Evolutionary conservation across 306 rosid genomes (phyloP), one percentile per base, ranked within the genome.

Genomic region (Vigna hirtella): DNA sequence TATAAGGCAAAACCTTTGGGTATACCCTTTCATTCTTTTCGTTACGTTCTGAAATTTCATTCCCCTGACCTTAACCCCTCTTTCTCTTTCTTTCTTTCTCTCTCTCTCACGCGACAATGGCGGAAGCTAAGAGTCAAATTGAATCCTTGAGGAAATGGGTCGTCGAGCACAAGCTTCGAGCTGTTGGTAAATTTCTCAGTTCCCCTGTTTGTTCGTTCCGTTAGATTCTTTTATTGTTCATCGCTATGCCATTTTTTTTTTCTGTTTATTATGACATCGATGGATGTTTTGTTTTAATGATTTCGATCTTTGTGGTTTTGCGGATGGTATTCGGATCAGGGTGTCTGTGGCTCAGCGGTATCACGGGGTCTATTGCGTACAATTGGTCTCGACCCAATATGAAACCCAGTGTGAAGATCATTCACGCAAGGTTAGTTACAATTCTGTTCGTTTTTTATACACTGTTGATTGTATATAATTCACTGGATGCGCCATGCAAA

Each of bases 351-450:
- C 94, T 93, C 64, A 88, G 96, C 61, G 97, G 99, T 73, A 78
- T 95, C 9, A 73, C 93, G 24, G 97, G 98, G 55, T 93, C 99
- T 28, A 88, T 93, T 78, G 99, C 97, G 0, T 95, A 95, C 84
- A 91, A 95, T 20, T 95, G 99, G 98, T 95, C 99, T 80, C 93
- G 86, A 59, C 99, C 99, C 32, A 86, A 88, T 84, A 90, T 93
- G 98, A 96, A 93, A 82, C 86, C 96, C 77, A 91, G 94, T 76
- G 97, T 96, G 67, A 96, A 84, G 91, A 87, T 96, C 83, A 96
- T 96, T 85, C 98, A 96, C 59, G 97, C 98, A 20, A 87, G 99
- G 99, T 89, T 62, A 36, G 58, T 81, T 67, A 2, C 45, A 4
- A 13, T 80, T 13, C 28, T 68, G 3, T 22, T 30, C 0, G 12